Evolutionary conservation across 306 rosid genomes (phyloP).

Genomic region (Cercis canadensis): DNA sequence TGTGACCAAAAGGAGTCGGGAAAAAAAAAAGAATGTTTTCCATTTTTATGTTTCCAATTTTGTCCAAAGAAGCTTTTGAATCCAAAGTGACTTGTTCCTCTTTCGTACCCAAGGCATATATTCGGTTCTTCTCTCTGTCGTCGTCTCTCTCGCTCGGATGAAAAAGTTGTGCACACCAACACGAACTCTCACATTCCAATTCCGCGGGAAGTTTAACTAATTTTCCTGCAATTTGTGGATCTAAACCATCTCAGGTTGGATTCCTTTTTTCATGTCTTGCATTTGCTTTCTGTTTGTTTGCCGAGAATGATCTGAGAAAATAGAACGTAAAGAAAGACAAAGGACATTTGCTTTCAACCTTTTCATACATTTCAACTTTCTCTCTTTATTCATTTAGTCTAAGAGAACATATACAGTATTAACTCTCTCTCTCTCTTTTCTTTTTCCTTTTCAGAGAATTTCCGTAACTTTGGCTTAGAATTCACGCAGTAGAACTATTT

Average conservation of each 20-base stretch:
- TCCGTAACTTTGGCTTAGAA: background rate
- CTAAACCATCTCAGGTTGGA: conserved; percentile 37
- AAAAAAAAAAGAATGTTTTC: too few relatives aligned
- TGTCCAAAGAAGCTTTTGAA: conserved; percentile 24
- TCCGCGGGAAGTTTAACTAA: conserved; percentile 24
- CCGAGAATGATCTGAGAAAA: background rate
- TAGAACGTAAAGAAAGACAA: background rate
- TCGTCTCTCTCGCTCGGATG: background rate
- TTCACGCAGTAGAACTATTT: conserved; percentile 1
- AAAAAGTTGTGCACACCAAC: background rate
- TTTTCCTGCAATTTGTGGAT: conserved; percentile 28
- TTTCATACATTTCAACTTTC: conserved; percentile 4
- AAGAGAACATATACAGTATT: background rate
- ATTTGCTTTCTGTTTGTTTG: conserved; percentile 28
- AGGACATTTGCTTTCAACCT: background rate
- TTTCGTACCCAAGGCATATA: conserved; percentile 58
- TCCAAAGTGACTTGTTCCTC: conserved; percentile 41
- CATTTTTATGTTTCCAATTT: too few relatives aligned
- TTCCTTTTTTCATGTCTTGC: background rate
- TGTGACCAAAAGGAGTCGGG: too few relatives aligned
- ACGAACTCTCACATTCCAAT: background rate
- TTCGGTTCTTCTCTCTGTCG: conserved; percentile 30
- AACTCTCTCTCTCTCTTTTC: background rate
- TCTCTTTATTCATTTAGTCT: conserved; percentile 5
- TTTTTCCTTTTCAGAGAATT: background rate